phyloP scores from a whole-genome alignment of 495 filamentous ascomycete species.

The Penicillium longicatenatum region DNA sequence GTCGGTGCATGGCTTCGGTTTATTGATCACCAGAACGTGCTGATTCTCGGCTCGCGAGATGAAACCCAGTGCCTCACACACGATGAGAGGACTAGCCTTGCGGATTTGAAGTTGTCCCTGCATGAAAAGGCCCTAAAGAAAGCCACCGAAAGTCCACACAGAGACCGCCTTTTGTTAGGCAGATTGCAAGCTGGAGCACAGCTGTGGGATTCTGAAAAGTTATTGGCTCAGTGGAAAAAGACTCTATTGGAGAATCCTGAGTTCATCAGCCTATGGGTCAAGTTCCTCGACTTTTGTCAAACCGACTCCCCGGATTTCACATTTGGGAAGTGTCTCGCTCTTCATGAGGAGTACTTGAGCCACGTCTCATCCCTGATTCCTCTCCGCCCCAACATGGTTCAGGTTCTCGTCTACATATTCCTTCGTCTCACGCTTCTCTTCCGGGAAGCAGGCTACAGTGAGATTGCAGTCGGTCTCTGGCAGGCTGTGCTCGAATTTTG shows the following conservation, averaged over 20 bases:
- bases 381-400: conserved; percentile 26
- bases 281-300: conserved; percentile 76
- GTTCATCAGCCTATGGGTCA: conserved; percentile 68
- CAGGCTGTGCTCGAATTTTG: conserved; percentile 79
- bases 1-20: conserved; percentile 73
- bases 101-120: conserved; percentile 79
- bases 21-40: conserved; percentile 69
- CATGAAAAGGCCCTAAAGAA: conserved; percentile 75
- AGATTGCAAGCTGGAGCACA: conserved; percentile 70
- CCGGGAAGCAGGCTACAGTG: conserved; percentile 77
- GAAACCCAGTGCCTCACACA: conserved; percentile 47
- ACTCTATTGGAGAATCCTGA: conserved; percentile 57
- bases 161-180: conserved; percentile 61
- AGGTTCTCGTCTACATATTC: conserved; percentile 70
- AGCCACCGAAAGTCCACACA: conserved; percentile 39
- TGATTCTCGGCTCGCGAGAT: conserved; percentile 49
- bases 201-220: conserved; percentile 68
- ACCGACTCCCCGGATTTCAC: conserved; percentile 65
- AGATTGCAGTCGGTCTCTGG: conserved; percentile 78
- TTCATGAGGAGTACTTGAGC: conserved; percentile 59
- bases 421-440: conserved; percentile 73
- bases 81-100: conserved; percentile 66
- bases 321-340: conserved; percentile 61
- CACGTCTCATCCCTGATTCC: conserved; percentile 39
- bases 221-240: conserved; percentile 65